Conservation (phyloP, 805 yeast genomes). For the Saccharomycopsis lassenensis region DNA sequence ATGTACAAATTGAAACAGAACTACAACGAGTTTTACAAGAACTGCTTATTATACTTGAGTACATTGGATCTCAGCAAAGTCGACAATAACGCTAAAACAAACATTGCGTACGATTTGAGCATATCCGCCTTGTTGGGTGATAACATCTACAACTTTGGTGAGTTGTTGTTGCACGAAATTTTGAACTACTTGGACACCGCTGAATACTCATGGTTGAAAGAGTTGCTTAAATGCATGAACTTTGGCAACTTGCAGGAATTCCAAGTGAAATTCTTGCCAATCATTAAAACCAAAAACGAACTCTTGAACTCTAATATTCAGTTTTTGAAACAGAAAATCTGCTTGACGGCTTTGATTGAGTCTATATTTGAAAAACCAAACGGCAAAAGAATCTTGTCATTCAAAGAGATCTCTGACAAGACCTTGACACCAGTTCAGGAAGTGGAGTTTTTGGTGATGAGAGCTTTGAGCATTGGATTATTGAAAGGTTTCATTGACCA, state of each 20-base stretch:
- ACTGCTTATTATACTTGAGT: slow-evolving; percentile 72
- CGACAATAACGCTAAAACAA: slow-evolving; percentile 30
- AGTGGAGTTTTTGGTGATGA: slow-evolving; percentile 86
- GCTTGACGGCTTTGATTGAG: slow-evolving; percentile 86
- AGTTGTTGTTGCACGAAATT: slow-evolving; percentile 81
- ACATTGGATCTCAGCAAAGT: slow-evolving; percentile 41
- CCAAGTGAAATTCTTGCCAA: slow-evolving; percentile 33
- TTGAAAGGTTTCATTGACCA: slow-evolving; percentile 89
- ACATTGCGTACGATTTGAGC: slow-evolving; percentile 63
- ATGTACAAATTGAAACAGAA: slow-evolving; percentile 65
- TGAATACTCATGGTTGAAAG: slow-evolving; percentile 57
- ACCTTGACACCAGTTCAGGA: slow-evolving; percentile 49
- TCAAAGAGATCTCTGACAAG: slow-evolving; percentile 62
- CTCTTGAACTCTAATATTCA: slow-evolving; percentile 45
- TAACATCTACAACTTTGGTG: slow-evolving; percentile 90
- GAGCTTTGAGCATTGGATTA: slow-evolving; percentile 74
- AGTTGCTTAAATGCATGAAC: slow-evolving; percentile 60
- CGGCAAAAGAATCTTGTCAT: slow-evolving; percentile 61
- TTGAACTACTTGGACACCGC: slow-evolving; percentile 41
- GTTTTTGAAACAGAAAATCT: slow-evolving; percentile 80
- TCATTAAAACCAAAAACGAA: slow-evolving; percentile 37
- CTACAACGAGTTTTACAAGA: slow-evolving; percentile 61
- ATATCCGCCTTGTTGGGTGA: slow-evolving; percentile 86
- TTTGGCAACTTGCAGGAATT: slow-evolving; percentile 66
- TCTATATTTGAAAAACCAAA: slow-evolving; percentile 69